Evolutionary conservation across 768 basidiomycete genomes (phyloP).

Genomic region (Gautieria morchelliformis): DNA sequence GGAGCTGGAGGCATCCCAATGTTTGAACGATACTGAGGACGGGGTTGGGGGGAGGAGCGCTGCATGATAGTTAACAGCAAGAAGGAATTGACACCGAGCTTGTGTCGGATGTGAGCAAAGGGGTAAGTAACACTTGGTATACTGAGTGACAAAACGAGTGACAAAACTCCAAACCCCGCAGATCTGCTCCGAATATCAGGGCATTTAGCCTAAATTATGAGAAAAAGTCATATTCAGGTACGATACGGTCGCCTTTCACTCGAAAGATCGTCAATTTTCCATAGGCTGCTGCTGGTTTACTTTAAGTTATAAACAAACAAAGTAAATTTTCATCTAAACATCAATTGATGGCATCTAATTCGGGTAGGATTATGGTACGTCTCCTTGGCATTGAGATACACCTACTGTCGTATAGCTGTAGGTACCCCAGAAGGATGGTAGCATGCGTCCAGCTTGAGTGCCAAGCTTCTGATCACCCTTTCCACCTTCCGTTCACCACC

Average conservation of each 20-base stretch:
- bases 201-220: neutral
- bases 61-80: neutral
- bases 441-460: too few species aligned
- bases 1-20: neutral
- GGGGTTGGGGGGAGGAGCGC: constrained; percentile 1
- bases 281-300: neutral
- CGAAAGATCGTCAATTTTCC: too few species aligned
- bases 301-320: neutral
- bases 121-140: too few species aligned
- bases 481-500: too few species aligned
- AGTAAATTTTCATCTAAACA: too few species aligned
- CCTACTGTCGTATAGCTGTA: too few species aligned
- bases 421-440: too few species aligned
- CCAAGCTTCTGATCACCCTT: too few species aligned
- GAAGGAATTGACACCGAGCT: neutral
- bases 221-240: neutral
- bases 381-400: too few species aligned
- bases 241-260: neutral
- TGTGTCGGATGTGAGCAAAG: constrained; percentile 1
- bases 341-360: neutral
- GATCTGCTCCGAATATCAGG: neutral
- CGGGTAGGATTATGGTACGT: too few species aligned
- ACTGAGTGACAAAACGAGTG: neutral
- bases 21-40: neutral
- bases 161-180: constrained; percentile 1